phyloP scores from a whole-genome alignment of 2,329 filamentous ascomycete genomes.

The Aspergillus sp. region DNA sequence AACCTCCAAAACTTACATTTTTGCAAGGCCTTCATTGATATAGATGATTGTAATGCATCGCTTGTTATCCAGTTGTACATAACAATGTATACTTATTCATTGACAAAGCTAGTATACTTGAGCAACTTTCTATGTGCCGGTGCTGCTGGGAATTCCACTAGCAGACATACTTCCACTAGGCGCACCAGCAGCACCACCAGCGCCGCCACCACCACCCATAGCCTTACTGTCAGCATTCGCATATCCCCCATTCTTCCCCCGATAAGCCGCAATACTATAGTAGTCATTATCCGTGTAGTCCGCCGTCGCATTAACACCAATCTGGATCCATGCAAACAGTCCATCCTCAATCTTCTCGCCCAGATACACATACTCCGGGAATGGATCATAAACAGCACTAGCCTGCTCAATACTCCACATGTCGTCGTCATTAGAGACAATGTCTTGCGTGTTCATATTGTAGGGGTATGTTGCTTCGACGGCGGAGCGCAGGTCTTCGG shows the following conservation, averaged over 20 bases:
- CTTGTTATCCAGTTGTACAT: too few relatives aligned
- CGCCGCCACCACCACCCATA: conserved; percentile 8
- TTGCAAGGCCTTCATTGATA: too few relatives aligned
- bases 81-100: too few relatives aligned
- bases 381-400: conserved; percentile 43
- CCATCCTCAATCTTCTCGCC: conserved; percentile 44
- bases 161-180: neutral
- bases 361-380: conserved; percentile 50
- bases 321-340: conserved; percentile 45
- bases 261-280: conserved; percentile 19
- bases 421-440: conserved; percentile 41
- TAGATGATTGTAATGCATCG: too few relatives aligned
- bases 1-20: too few relatives aligned
- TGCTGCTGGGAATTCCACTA: neutral
- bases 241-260: conserved; percentile 16
- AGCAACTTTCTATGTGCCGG: neutral
- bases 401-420: conserved; percentile 35
- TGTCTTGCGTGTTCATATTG: conserved; percentile 19
- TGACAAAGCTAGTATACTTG: too few relatives aligned
- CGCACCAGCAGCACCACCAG: neutral
- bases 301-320: conserved; percentile 40
- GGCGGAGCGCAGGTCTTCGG: conserved; percentile 39
- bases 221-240: conserved; percentile 12
- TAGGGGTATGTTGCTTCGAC: conserved; percentile 40
- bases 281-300: conserved; percentile 20